Base-by-base conservation (phyloP, 1,284 basidiomycete genomes). In the Kwoniella shivajii region DNA sequence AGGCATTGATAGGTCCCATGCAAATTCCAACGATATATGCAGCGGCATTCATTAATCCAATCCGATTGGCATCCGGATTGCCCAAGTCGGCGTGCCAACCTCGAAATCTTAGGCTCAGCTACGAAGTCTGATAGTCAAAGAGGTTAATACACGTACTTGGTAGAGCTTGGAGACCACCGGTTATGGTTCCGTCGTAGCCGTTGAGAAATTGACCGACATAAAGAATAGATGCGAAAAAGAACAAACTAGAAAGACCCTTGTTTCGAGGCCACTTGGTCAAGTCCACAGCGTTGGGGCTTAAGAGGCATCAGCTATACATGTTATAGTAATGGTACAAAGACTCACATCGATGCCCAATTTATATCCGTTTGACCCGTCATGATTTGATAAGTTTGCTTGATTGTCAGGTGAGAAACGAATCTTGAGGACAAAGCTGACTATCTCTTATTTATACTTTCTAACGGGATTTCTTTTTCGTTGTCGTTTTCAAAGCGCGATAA, bases 131-230 rank as follows among this genome's bases (percentile, higher is more conserved):
- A 26, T 37, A n/a, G 14, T 5, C n/a, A 14, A 41, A 13, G 10
- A 27, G 41, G 45, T 7, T 13, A 20, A 29, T n/a, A 13, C 6
- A 50, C 58, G 38, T 39, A 60, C 58, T 27, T 20, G 30, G 20
- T 16, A 60, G 31, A 2, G 54, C 58, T 33, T 48, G 42, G 6
- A 60, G 34, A 41, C 38, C 37, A 30, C 54, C 53, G 4, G 50
- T 48, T 36, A 60, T 56, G 22, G 58, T 60, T 1, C 58, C 54
- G n/a, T 60, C 58, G 34, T 59, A 59, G 7, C 57, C 57, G 36
- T 34, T 46, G 27, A 59, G 52, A 11, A 54, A 55, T 41, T 59
- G 39, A 11, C 57, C 57, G 14, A 54, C 43, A 30, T 54, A 59
- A 36, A 59, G 57, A 20, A 59, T 54, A 11, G 52, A 50, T 11